phyloP scores from a whole-genome alignment of 2,329 filamentous ascomycete genomes.

The Cytospora leucostoma region DNA sequence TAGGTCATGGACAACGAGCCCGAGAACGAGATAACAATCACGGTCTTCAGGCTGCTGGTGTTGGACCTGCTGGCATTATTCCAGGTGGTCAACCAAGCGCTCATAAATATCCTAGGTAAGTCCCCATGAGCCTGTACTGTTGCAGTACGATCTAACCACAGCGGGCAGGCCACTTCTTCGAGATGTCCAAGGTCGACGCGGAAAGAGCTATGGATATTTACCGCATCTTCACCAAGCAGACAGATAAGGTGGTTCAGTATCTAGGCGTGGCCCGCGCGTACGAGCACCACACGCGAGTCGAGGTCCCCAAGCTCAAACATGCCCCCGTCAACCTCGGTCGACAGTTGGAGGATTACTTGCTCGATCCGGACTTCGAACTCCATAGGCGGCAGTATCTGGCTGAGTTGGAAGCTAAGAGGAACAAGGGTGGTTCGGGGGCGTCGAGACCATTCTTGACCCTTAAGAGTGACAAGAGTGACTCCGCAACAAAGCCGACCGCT shows the following conservation, averaged over 20 bases:
- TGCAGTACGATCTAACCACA: constrained; percentile 29
- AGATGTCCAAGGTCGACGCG: constrained; percentile 94
- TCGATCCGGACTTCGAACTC: constrained; percentile 92
- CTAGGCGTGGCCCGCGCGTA: constrained; percentile 84
- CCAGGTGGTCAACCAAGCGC: constrained; percentile 92
- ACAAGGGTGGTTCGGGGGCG: constrained; percentile 43
- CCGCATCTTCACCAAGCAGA: constrained; percentile 87
- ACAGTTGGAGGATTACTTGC: constrained; percentile 90
- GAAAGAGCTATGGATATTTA: constrained; percentile 91
- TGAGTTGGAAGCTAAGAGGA: constrained; percentile 72
- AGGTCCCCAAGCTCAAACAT: constrained; percentile 96
- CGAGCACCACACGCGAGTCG: constrained; percentile 86
- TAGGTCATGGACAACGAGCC: constrained; percentile 80
- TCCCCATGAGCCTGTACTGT: constrained; percentile 14
- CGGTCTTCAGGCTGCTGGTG: constrained; percentile 87
- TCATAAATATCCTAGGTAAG: constrained; percentile 93
- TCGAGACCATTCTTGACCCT: constrained; percentile 40
- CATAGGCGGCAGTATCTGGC: constrained; percentile 90
- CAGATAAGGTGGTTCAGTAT: constrained; percentile 89
- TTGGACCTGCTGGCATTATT: constrained; percentile 88
- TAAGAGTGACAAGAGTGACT: constrained; percentile 42
- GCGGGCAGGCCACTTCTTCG: constrained; percentile 84
- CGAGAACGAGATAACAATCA: constrained; percentile 95
- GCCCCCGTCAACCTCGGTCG: constrained; percentile 88
- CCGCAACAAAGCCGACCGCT: constrained; percentile 38